Conservation (phyloP, 2,329 filamentous ascomycete genomes). For the Seiridium unicorne region DNA sequence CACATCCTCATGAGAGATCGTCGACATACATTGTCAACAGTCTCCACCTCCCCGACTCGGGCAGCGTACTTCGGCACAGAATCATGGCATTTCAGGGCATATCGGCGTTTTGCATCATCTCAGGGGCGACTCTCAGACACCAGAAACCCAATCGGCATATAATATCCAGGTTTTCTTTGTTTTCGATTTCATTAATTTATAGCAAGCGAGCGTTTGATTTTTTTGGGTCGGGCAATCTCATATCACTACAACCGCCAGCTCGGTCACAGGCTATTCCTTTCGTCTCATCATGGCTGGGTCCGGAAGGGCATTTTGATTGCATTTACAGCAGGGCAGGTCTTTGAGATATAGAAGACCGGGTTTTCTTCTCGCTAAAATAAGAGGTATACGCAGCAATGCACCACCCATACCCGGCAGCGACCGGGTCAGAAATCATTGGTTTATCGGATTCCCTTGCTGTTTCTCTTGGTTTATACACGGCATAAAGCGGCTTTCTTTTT, state of each 20-base stretch:
- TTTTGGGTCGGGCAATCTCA: slow-evolving; percentile 18
- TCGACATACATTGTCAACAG: slow-evolving; percentile 19
- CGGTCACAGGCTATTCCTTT: slow-evolving; percentile 43
- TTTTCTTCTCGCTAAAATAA: slow-evolving; percentile 45
- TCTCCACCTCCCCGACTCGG: not conserved
- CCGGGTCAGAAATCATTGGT: slow-evolving; percentile 43
- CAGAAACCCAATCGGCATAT: slow-evolving; percentile 19
- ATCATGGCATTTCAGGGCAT: slow-evolving; percentile 21
- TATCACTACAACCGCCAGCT: slow-evolving; percentile 45
- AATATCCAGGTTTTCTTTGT: slow-evolving; percentile 24
- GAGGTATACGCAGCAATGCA: slow-evolving; percentile 65
- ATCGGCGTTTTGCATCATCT: slow-evolving; percentile 33
- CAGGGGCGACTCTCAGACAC: slow-evolving; percentile 25
- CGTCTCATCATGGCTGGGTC: slow-evolving; percentile 55
- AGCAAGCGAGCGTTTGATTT: slow-evolving; percentile 40
- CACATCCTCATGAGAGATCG: slow-evolving; percentile 35
- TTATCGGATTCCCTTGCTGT: slow-evolving; percentile 38
- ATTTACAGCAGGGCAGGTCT: slow-evolving; percentile 51
- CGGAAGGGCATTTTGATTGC: slow-evolving; percentile 48
- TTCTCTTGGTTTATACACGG: slow-evolving; percentile 28
- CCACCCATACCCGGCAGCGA: slow-evolving; percentile 42
- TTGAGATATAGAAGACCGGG: slow-evolving; percentile 42
- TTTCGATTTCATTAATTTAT: slow-evolving; percentile 24
- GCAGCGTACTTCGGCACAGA: slow-evolving; percentile 15
- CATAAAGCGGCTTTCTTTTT: slow-evolving; percentile 40